Conservation (phyloP, 2,329 filamentous ascomycete species). For the Pyrenochaeta sp. region DNA sequence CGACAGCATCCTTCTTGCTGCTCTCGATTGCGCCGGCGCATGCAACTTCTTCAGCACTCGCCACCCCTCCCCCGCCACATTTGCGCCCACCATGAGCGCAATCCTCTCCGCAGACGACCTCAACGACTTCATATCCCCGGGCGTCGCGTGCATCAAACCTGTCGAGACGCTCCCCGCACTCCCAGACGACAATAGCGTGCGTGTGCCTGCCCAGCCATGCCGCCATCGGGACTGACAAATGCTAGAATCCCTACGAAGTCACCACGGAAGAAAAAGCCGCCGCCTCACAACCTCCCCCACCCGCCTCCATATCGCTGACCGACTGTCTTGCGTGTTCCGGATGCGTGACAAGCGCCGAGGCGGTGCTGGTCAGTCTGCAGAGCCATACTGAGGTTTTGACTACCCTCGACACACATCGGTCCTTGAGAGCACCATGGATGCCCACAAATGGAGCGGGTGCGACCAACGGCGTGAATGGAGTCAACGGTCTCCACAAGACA, state of each 20-base stretch:
- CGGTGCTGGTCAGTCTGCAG: constrained; percentile 93
- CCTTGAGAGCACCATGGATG: constrained; percentile 49
- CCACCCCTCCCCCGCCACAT: constrained; percentile 18
- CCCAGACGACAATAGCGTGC: constrained; percentile 56
- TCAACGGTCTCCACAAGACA: constrained; percentile 12
- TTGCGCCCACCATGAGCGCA: constrained; percentile 76
- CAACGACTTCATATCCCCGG: constrained; percentile 98
- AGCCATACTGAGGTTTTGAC: constrained; percentile 90
- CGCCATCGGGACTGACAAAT: constrained; percentile 33
- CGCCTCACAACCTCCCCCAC: constrained; percentile 64
- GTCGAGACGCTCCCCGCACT: constrained; percentile 83
- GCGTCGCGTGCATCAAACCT: constrained; percentile 97
- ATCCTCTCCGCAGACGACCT: constrained; percentile 96
- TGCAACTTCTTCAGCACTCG: constrained; percentile 9
- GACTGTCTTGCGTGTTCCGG: constrained; percentile 98
- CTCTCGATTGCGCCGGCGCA: not conserved
- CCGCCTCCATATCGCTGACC: constrained; percentile 92
- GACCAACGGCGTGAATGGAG: constrained; percentile 36
- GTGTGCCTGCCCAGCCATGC: constrained; percentile 11
- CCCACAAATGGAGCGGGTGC: too few relatives aligned
- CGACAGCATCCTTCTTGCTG: too few relatives aligned
- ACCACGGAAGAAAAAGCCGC: constrained; percentile 84
- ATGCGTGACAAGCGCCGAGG: constrained; percentile 96
- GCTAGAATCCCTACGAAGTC: constrained; percentile 76
- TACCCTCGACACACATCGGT: constrained; percentile 72